These are phyloP conservation scores for Martensiomyces pterosporus DNA, from an alignment of 192 early-diverging fungal species.

Conservation along the genomic window DNA sequence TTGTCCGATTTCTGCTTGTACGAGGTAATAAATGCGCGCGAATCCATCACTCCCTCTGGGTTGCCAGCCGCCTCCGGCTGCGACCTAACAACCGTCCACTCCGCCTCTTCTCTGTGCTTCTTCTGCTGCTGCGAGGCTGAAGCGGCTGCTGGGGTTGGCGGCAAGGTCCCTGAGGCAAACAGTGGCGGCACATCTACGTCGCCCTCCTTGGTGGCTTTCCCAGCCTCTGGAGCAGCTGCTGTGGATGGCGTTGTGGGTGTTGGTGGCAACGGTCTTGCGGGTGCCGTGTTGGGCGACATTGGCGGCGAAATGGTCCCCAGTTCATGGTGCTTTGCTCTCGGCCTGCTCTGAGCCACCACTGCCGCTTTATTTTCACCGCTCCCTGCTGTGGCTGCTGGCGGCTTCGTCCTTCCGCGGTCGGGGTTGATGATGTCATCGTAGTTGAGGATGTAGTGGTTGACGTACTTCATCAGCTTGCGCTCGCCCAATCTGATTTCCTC, in stretches of 20 bases:
- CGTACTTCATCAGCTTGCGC: conserved; percentile 29
- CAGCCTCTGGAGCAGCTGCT: conserved; percentile 4
- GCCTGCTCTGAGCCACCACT: too few relatives aligned
- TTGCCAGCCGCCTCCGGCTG: too few relatives aligned
- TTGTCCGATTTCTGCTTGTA: conserved; percentile 21
- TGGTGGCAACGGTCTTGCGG: too few relatives aligned
- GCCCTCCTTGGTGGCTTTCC: too few relatives aligned
- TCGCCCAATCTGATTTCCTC: conserved; percentile 24
- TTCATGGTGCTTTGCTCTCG: conserved; percentile 1
- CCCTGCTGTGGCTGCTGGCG: not conserved
- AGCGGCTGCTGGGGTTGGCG: conserved; percentile 36
- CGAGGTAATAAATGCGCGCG: conserved; percentile 34
- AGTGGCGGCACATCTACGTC: conserved; percentile 2
- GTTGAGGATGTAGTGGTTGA: conserved; percentile 41
- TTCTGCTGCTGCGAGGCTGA: too few relatives aligned
- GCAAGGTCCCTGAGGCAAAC: conserved; percentile 22
- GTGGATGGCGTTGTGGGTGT: not conserved
- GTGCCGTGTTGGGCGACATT: conserved; percentile 27
- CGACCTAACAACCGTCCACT: too few relatives aligned
- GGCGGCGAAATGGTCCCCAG: conserved; percentile 37
- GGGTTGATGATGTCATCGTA: conserved; percentile 31
- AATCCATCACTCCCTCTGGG: too few relatives aligned
- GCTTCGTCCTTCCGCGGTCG: not conserved
- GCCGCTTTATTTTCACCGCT: too few relatives aligned
- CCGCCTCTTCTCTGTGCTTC: too few relatives aligned